phyloP scores from a whole-genome alignment of 768 basidiomycete species.

The Hypholoma fasciculare region DNA sequence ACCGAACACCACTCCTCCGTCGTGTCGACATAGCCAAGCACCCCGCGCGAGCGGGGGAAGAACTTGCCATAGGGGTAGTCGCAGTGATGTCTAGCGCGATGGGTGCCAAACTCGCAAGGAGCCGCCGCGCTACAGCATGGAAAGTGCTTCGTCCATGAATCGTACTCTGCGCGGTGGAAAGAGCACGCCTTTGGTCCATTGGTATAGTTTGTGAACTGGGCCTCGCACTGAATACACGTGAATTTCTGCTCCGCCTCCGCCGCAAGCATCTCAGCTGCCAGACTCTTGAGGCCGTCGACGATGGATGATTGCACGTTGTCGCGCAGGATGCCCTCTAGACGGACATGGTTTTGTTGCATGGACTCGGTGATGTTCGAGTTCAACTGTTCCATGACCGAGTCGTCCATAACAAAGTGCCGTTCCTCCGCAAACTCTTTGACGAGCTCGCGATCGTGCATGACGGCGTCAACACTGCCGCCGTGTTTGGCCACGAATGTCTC shows the following conservation, averaged over 20 bases:
- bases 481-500: constrained; percentile 33
- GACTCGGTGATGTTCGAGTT: constrained; percentile 34
- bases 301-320: constrained; percentile 35
- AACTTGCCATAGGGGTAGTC: constrained; percentile 41
- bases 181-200: constrained; percentile 40
- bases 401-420: constrained; percentile 36
- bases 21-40: constrained; percentile 34
- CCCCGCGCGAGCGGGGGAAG: constrained; percentile 31
- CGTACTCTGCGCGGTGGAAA: constrained; percentile 35
- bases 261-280: constrained; percentile 33
- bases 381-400: constrained; percentile 39
- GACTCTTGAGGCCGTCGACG: constrained; percentile 33
- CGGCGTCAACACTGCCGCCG: constrained; percentile 34
- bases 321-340: constrained; percentile 30
- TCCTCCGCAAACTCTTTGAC: constrained; percentile 38
- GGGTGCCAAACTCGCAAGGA: constrained; percentile 34
- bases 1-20: constrained; percentile 31
- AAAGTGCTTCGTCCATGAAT: constrained; percentile 32
- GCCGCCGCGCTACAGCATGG: constrained; percentile 35
- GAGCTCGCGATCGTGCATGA: constrained; percentile 33
- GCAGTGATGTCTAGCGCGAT: constrained; percentile 39
- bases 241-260: constrained; percentile 37
- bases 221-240: constrained; percentile 39
- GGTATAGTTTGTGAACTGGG: constrained; percentile 32
- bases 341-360: constrained; percentile 29